Evolutionary conservation across 2,329 filamentous ascomycete species (phyloP).

Genomic region (Raffaelea deltoideospora): DNA sequence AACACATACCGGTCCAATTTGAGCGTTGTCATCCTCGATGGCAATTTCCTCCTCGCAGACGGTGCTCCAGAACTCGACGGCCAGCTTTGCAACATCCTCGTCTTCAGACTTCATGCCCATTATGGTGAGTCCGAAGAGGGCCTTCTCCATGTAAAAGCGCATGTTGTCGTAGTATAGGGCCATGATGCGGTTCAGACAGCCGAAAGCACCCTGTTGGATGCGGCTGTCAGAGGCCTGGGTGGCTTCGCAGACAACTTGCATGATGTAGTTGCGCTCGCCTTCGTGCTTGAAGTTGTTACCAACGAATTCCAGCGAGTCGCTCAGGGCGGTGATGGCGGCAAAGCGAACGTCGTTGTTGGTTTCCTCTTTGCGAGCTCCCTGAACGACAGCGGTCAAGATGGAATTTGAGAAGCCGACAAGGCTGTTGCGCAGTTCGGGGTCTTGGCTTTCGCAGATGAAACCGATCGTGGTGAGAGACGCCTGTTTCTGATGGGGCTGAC

Average conservation of each 20-base stretch:
- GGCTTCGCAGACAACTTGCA: slow-evolving; percentile 99
- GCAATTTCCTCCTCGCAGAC: slow-evolving; percentile 97
- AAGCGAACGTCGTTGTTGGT: slow-evolving; percentile 78
- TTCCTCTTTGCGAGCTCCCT: slow-evolving; percentile 95
- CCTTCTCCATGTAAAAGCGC: slow-evolving; percentile 99
- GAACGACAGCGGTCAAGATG: slow-evolving; percentile 92
- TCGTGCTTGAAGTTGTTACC: slow-evolving; percentile 98
- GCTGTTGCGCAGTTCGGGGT: slow-evolving; percentile 67
- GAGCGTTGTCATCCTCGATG: slow-evolving; percentile 91
- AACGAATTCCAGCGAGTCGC: slow-evolving; percentile 95
- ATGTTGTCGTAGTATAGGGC: slow-evolving; percentile 98
- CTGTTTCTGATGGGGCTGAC: slow-evolving; percentile 81
- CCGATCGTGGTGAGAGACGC: slow-evolving; percentile 91
- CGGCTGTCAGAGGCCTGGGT: slow-evolving; percentile 83
- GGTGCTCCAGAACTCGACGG: slow-evolving; percentile 99
- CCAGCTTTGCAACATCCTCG: slow-evolving; percentile 94
- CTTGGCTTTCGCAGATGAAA: slow-evolving; percentile 94
- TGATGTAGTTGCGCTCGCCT: slow-evolving; percentile 98
- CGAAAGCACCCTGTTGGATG: slow-evolving; percentile 92
- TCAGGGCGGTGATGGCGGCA: slow-evolving; percentile 83
- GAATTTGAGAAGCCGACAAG: slow-evolving; percentile 84
- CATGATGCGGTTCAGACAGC: slow-evolving; percentile 98
- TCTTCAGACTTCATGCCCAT: slow-evolving; percentile 97
- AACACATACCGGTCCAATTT: slow-evolving; percentile 30
- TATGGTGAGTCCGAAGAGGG: slow-evolving; percentile 90